Conservation (phyloP, 148 eudicot genomes). For the Camellia lanceoleosa region DNA sequence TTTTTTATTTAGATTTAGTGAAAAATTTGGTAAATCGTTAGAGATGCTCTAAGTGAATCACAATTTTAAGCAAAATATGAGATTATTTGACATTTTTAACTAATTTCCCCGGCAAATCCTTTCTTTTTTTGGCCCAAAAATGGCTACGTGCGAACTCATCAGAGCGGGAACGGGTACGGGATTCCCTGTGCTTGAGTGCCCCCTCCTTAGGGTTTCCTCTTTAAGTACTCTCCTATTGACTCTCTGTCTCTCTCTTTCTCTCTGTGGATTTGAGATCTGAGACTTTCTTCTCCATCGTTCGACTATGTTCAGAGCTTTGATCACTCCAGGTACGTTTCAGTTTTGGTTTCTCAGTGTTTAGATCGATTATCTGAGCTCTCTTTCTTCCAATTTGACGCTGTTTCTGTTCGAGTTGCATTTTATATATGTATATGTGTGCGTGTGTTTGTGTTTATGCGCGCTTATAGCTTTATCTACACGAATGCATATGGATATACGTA, state of each 20-base stretch:
- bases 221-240: no score
- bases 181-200: neutral
- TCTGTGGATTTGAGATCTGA: conserved; percentile 3
- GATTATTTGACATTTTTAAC: no score
- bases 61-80: no score
- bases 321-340: conserved; percentile 13
- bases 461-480: neutral
- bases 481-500: neutral
- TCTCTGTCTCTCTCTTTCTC: neutral
- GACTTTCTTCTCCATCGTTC: neutral
- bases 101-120: no score
- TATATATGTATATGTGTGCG: neutral
- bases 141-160: neutral
- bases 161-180: conserved; percentile 4
- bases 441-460: neutral
- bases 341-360: neutral
- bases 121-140: neutral
- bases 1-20: no score
- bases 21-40: no score
- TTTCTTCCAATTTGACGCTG: neutral
- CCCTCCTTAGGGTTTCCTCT: no score
- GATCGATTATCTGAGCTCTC: conserved; percentile 3
- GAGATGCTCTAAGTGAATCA: no score
- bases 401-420: neutral
- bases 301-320: neutral